Evolutionary conservation across 768 basidiomycete species (phyloP).

Genomic region (Neoboletus brunneissimus): DNA sequence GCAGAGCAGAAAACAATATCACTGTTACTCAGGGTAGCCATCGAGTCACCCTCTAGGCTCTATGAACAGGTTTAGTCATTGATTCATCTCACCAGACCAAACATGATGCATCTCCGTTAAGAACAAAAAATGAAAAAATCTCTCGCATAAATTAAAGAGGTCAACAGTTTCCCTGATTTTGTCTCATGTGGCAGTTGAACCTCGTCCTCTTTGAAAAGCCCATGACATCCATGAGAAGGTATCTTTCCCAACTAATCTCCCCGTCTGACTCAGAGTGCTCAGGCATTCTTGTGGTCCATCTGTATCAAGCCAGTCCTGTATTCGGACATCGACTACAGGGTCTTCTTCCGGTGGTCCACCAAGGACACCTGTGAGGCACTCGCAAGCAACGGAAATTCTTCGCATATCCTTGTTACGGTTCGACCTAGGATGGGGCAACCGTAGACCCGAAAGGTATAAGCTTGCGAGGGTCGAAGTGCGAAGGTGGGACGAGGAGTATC

Average conservation of each 20-base stretch:
- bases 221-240: not conserved
- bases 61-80: too few species aligned
- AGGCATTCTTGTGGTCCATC: not conserved
- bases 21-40: too few species aligned
- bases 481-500: too few species aligned
- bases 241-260: not conserved
- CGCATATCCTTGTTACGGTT: too few species aligned
- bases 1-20: too few species aligned
- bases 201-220: not conserved
- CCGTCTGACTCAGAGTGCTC: not conserved
- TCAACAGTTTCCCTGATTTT: conserved; percentile 1
- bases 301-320: conserved; percentile 2
- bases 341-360: not conserved
- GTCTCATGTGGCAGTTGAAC: not conserved
- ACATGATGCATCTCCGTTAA: not conserved
- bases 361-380: not conserved
- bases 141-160: not conserved
- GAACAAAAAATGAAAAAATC: not conserved
- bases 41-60: too few species aligned
- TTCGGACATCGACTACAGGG: not conserved
- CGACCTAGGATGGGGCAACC: too few species aligned
- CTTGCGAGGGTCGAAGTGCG: too few species aligned
- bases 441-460: too few species aligned
- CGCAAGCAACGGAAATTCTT: conserved; percentile 6
- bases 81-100: too few species aligned